Evolutionary conservation across 2,329 filamentous ascomycete genomes (phyloP).

Genomic region (Diaporthe sp.): DNA sequence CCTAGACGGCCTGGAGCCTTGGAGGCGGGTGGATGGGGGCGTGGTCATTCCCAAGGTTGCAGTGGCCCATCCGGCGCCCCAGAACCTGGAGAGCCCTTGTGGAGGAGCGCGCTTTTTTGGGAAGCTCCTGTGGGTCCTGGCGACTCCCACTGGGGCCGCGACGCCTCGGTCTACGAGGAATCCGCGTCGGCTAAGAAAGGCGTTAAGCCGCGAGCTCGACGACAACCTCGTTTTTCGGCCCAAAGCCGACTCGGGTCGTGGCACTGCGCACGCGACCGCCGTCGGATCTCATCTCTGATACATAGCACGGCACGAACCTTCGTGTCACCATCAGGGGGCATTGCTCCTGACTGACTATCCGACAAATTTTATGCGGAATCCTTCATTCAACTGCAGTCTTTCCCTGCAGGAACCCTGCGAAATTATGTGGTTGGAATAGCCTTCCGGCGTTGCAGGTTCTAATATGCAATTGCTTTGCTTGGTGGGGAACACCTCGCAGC

Average conservation of each 20-base stretch:
- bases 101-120: slow-evolving; percentile 39
- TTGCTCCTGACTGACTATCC: not conserved
- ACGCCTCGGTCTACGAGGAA: slow-evolving; percentile 41
- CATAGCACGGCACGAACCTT: slow-evolving; percentile 11
- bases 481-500: not conserved
- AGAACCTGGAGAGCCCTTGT: slow-evolving; percentile 33
- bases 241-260: slow-evolving; percentile 36
- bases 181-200: slow-evolving; percentile 43
- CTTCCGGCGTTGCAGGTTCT: not conserved
- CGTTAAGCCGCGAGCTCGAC: slow-evolving; percentile 39
- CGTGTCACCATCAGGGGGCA: slow-evolving; percentile 10
- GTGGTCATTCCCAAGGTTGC: slow-evolving; percentile 8
- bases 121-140: slow-evolving; percentile 39
- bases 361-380: not conserved
- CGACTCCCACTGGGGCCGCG: slow-evolving; percentile 14
- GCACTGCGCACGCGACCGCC: slow-evolving; percentile 21
- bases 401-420: not conserved
- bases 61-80: slow-evolving; percentile 32
- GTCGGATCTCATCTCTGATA: slow-evolving; percentile 32
- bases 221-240: slow-evolving; percentile 37
- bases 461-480: not conserved
- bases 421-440: not conserved
- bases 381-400: not conserved
- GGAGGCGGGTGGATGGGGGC: not conserved
- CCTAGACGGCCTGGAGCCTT: slow-evolving; percentile 5